A percentile compares a stretch with the other conserved stretches of the same genome.
Evolutionary conservation across 2,329 filamentous ascomycete species (phyloP).

Genomic region (Aspergillus texensis): DNA sequence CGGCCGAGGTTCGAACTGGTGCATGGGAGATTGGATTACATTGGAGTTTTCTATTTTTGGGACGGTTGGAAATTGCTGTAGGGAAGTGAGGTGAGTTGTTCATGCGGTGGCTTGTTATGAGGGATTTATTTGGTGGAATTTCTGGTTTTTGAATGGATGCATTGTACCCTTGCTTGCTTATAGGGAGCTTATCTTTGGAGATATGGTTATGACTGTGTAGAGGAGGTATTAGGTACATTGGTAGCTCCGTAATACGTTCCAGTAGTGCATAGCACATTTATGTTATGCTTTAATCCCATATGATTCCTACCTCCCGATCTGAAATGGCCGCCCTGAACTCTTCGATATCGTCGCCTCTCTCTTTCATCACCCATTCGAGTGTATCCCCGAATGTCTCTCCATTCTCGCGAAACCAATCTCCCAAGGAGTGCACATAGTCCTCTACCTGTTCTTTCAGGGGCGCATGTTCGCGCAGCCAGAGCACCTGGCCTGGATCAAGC

Average conservation of each 20-base stretch:
- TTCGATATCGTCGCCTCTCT: conserved; percentile 56
- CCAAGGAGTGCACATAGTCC: conserved; percentile 53
- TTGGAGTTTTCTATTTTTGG: neutral
- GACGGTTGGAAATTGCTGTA: neutral
- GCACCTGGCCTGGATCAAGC: conserved; percentile 61
- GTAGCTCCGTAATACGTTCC: neutral
- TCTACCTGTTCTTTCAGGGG: conserved; percentile 61
- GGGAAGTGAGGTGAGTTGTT: neutral
- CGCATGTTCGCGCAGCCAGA: conserved; percentile 60
- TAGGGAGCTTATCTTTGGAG: neutral
- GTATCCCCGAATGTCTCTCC: conserved; percentile 65
- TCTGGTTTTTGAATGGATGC: neutral
- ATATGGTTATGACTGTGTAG: neutral
- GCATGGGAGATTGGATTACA: neutral
- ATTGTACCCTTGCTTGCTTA: neutral
- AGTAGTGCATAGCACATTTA: neutral
- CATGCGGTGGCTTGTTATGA: neutral
- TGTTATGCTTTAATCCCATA: conserved; percentile 17
- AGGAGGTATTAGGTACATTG: neutral
- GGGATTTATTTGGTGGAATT: neutral
- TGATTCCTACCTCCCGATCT: conserved; percentile 36
- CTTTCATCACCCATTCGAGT: conserved; percentile 57
- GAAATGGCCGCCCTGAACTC: conserved; percentile 39
- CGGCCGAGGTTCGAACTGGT: neutral
- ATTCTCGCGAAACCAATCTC: conserved; percentile 66